These are phyloP conservation scores for Epichloe gansuensis DNA, from an alignment of 2,329 filamentous ascomycete species.

Conservation along the genomic window DNA sequence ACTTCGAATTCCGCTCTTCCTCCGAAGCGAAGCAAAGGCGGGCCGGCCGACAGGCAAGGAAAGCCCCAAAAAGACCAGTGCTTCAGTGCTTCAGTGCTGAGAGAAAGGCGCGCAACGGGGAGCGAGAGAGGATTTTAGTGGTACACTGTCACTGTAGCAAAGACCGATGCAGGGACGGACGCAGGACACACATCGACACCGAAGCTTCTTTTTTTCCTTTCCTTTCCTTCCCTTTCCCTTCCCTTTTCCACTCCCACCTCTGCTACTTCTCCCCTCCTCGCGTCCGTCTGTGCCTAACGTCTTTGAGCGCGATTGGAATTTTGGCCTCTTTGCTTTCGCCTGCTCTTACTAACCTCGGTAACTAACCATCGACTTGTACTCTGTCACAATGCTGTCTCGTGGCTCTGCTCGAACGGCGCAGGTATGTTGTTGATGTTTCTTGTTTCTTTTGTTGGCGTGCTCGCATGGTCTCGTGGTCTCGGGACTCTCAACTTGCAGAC, in stretches of 20 bases:
- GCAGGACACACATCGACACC: neutral
- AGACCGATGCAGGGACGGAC: neutral
- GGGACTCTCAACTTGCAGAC: neutral
- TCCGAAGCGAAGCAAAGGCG: constrained; percentile 8
- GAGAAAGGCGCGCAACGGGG: too few species aligned
- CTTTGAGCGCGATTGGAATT: neutral
- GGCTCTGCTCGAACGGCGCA: constrained; percentile 44
- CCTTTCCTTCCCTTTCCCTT: neutral
- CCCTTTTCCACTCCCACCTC: neutral
- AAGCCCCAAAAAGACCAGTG: neutral
- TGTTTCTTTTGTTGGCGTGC: neutral
- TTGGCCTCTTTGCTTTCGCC: constrained; percentile 2
- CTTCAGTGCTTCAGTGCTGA: neutral
- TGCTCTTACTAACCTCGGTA: neutral
- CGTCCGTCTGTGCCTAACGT: neutral
- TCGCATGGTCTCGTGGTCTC: neutral
- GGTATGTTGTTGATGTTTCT: constrained; percentile 29
- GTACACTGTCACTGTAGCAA: neutral
- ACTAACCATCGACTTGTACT: neutral
- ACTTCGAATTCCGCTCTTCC: constrained; percentile 12
- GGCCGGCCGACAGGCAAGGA: neutral
- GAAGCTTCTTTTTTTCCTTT: constrained; percentile 2
- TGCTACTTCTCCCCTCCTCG: neutral
- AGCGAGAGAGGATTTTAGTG: too few species aligned
- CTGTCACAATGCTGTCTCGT: constrained; percentile 45